phyloP scores from a whole-genome alignment of 2,329 filamentous ascomycete species.

The Fusarium sp. region DNA sequence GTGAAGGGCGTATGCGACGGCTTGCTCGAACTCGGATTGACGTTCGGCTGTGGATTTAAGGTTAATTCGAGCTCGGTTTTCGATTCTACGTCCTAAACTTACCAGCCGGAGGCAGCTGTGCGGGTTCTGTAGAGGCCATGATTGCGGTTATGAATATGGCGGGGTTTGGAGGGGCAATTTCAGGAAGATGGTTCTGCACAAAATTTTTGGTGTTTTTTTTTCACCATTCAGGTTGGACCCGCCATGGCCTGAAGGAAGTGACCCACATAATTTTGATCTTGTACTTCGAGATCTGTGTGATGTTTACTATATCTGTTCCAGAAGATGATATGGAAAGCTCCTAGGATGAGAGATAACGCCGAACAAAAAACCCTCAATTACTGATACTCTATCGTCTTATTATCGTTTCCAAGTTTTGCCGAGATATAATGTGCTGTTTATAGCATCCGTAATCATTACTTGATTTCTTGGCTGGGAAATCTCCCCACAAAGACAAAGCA shows the following conservation, averaged over 20 bases:
- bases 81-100: slow-evolving; percentile 3
- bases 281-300: background rate
- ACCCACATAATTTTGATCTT: slow-evolving; percentile 10
- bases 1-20: slow-evolving; percentile 85
- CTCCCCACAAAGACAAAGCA: slow-evolving; percentile 37
- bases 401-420: slow-evolving; percentile 2
- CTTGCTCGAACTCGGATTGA: slow-evolving; percentile 82
- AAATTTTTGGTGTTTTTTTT: slow-evolving; percentile 51
- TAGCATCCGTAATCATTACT: background rate
- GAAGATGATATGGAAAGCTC: background rate
- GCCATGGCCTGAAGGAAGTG: background rate
- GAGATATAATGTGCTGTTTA: slow-evolving; percentile 13
- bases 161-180: slow-evolving; percentile 52
- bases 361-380: background rate
- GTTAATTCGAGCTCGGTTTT: slow-evolving; percentile 1
- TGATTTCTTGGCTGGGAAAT: slow-evolving; percentile 33
- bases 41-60: slow-evolving; percentile 60
- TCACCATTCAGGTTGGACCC: slow-evolving; percentile 12
- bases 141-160: slow-evolving; percentile 38
- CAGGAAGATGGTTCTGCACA: slow-evolving; percentile 38
- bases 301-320: background rate
- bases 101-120: slow-evolving; percentile 51
- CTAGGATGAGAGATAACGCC: background rate
- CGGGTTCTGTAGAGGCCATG: slow-evolving; percentile 51
- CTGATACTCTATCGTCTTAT: background rate